Evolutionary conservation across 2,329 filamentous ascomycete genomes (phyloP).

Genomic region (Thermomyces lanuginosus): DNA sequence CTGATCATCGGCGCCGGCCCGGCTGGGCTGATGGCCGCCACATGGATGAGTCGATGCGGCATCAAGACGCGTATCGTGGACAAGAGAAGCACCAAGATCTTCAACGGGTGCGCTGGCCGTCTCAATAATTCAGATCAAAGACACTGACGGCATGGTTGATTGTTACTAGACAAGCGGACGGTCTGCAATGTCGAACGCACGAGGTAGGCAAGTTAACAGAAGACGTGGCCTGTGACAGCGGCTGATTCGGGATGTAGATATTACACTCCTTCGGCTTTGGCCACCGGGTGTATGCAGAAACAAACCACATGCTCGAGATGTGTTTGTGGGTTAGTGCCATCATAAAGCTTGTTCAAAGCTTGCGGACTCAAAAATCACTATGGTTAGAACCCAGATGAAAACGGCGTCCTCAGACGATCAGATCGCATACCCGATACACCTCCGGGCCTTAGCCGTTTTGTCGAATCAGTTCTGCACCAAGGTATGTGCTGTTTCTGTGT

Average conservation of each 20-base stretch:
- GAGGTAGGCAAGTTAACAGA: slow-evolving; percentile 22
- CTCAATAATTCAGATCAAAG: slow-evolving; percentile 1
- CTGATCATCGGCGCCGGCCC: slow-evolving; percentile 37
- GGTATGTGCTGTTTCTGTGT: neutral
- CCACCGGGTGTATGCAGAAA: slow-evolving; percentile 37
- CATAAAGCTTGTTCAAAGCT: neutral
- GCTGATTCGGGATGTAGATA: neutral
- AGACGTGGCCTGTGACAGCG: slow-evolving; percentile 27
- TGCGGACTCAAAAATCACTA: neutral
- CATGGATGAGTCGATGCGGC: slow-evolving; percentile 34
- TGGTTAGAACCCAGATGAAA: slow-evolving; percentile 2
- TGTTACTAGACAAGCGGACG: slow-evolving; percentile 28
- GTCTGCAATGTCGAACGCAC: slow-evolving; percentile 47
- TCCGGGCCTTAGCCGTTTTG: slow-evolving; percentile 4
- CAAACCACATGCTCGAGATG: slow-evolving; percentile 7
- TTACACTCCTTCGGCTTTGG: slow-evolving; percentile 41
- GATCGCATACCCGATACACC: slow-evolving; percentile 2
- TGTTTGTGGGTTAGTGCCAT: slow-evolving; percentile 3
- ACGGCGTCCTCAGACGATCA: slow-evolving; percentile 2
- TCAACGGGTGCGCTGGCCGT: slow-evolving; percentile 13
- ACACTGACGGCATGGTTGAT: slow-evolving; percentile 2
- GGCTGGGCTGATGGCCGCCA: slow-evolving; percentile 33
- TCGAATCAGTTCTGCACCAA: neutral
- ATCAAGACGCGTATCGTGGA: slow-evolving; percentile 35
- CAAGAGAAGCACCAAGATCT: slow-evolving; percentile 24